Conservation (phyloP, 2,329 filamentous ascomycete genomes). For the Arthrobotrys conoides region DNA sequence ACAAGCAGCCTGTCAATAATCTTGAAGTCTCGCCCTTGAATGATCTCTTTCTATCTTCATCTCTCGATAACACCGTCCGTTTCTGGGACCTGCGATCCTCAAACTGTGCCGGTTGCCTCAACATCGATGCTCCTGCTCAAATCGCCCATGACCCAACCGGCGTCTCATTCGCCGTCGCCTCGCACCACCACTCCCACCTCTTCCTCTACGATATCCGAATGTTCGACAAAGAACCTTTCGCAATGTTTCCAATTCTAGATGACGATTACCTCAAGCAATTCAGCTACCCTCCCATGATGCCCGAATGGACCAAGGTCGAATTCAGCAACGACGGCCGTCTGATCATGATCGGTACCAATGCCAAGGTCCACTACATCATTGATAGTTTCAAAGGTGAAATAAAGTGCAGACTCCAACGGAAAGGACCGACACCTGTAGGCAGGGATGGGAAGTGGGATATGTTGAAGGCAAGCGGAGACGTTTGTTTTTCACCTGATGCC, state of each 20-base stretch:
- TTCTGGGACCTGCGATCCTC: conserved; percentile 90
- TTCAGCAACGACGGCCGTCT: conserved; percentile 97
- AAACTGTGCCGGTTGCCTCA: conserved; percentile 83
- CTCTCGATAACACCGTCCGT: conserved; percentile 89
- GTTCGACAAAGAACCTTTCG: conserved; percentile 91
- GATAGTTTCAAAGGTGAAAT: conserved; percentile 89
- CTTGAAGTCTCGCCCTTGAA: conserved; percentile 86
- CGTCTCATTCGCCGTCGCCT: conserved; percentile 89
- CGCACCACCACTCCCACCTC: conserved; percentile 81
- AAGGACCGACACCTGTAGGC: conserved; percentile 69
- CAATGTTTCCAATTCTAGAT: conserved; percentile 83
- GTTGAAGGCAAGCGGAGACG: conserved; percentile 79
- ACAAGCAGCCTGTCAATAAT: conserved; percentile 85
- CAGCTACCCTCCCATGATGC: conserved; percentile 67
- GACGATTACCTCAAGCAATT: conserved; percentile 65
- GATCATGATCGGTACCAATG: conserved; percentile 85
- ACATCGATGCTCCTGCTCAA: conserved; percentile 84
- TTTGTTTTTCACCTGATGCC: conserved; percentile 90
- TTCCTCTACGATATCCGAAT: conserved; percentile 94
- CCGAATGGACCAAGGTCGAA: conserved; percentile 87
- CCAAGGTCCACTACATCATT: conserved; percentile 88
- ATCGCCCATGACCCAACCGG: conserved; percentile 93
- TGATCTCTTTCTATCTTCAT: conserved; percentile 93
- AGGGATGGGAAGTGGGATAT: conserved; percentile 64
- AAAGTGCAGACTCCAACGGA: conserved; percentile 72